These are phyloP conservation scores for Nothopassalora personata DNA, from an alignment of 2,329 filamentous ascomycete genomes.

Conservation along the genomic window DNA sequence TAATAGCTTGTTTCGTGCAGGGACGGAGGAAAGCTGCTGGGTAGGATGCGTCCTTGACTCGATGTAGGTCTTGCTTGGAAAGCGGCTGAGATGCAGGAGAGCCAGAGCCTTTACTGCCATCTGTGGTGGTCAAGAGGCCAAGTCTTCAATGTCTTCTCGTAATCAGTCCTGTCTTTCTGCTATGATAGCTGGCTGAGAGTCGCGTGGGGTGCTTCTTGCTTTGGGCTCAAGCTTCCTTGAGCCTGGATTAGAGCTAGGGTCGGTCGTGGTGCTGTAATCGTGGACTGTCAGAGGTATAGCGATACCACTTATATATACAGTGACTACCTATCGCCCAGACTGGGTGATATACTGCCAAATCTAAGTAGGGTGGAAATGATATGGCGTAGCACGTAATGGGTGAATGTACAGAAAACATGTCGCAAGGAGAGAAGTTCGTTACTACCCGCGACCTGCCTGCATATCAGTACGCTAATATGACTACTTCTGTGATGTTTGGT, in stretches of 20 bases:
- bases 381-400: background rate
- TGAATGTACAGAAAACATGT: background rate
- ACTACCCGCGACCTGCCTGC: too few relatives aligned
- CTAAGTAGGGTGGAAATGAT: background rate
- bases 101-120: background rate
- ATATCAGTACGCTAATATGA: too few relatives aligned
- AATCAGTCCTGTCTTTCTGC: background rate
- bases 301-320: background rate
- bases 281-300: too few relatives aligned
- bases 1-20: slow-evolving; percentile 39
- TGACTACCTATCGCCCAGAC: background rate
- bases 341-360: background rate
- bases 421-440: background rate
- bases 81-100: slow-evolving; percentile 16
- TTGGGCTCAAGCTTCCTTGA: too few relatives aligned
- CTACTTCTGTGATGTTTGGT: too few relatives aligned
- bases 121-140: background rate
- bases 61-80: slow-evolving; percentile 1
- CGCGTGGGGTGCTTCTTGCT: too few relatives aligned
- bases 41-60: background rate
- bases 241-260: background rate
- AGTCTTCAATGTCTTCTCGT: background rate
- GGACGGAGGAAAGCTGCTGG: slow-evolving; percentile 2
- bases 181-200: too few relatives aligned
- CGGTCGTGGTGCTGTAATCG: too few relatives aligned